Evolutionary conservation across 2,329 filamentous ascomycete species (phyloP), one percentile per base, ranked within the genome.

Genomic region (Huntiella abstrusa): DNA sequence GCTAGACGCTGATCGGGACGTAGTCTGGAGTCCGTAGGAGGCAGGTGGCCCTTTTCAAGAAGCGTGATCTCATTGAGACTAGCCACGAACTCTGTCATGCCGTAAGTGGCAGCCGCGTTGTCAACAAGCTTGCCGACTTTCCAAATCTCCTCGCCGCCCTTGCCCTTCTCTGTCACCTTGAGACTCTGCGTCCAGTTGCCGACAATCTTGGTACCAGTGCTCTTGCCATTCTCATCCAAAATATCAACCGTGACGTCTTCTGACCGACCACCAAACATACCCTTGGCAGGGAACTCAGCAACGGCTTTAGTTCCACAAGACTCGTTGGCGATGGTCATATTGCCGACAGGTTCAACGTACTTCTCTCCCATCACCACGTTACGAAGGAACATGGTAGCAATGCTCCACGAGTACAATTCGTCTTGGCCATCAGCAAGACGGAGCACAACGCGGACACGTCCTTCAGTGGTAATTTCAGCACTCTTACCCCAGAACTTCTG

Each of bases 401-500:
- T 71, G 40, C 73, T 80, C 85, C 86, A 98, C 54, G 79, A 87
- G 64, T 88, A 98, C 51, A 77, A 71, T 58, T 96, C 88, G 46
- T 84, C 82, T 1, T 67, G 73, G 2, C 72, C 70, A 57, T 91
- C 73, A 0, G 68, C 54, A 43, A 78, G 58, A 19, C 71, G 78
- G 22, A 98, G 65, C 35, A 78, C 75, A 35, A 95, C 69, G 42
- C 87, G 75, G 3, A 85, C 78, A 19, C 84, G 81, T 2, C 91
- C 91, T 46, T 95, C 88, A 0, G 86, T 96, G 51, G 83, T 91
- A 51, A 98, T 76, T 61, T 98, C 91, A 2, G 85, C 85, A 46
- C 81, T 88, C 66, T 96, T 96, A 47, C 91, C 91, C 91, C 91
- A 96, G 65, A 98, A 98, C 59, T 96, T 96, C 58, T 98, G 88